A percentile compares a stretch with the other conserved stretches of the same genome.
phyloP scores from a whole-genome alignment of 192 early-diverging fungal genomes.

The Coemansia reversa region DNA sequence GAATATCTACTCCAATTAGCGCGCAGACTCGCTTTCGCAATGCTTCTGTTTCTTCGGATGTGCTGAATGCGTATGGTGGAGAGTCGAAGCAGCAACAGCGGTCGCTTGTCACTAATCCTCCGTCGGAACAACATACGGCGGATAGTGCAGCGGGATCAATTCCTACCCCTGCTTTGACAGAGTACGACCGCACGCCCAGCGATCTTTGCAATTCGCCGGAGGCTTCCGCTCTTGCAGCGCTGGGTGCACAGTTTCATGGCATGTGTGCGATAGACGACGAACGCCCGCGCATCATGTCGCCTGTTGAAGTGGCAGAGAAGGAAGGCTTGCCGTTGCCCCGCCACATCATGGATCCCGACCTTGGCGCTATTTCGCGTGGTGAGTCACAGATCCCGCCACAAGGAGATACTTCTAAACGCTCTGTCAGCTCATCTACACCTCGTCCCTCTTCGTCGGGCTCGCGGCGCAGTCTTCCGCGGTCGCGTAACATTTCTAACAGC shows the following conservation, averaged over 20 bases:
- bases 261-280: slow-evolving; percentile 9
- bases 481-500: slow-evolving; percentile 9
- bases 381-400: slow-evolving; percentile 23
- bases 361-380: slow-evolving; percentile 20
- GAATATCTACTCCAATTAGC: background rate
- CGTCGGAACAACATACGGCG: background rate
- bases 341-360: slow-evolving; percentile 40
- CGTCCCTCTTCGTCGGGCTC: slow-evolving; percentile 3
- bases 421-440: slow-evolving; percentile 1
- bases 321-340: slow-evolving; percentile 47
- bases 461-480: slow-evolving; percentile 1
- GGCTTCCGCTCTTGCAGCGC: background rate
- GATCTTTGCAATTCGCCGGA: background rate
- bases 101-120: background rate
- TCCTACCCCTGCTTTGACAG: slow-evolving; percentile 39
- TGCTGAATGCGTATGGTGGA: background rate
- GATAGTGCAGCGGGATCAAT: slow-evolving; percentile 25
- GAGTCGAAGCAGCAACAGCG: background rate
- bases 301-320: slow-evolving; percentile 47
- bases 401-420: background rate
- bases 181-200: slow-evolving; percentile 34
- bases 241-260: slow-evolving; percentile 4
- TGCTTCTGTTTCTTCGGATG: slow-evolving; percentile 7
- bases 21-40: slow-evolving; percentile 2
- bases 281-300: slow-evolving; percentile 45